Base-by-base conservation (phyloP, 2,329 filamentous ascomycete genomes). In the Parastagonospora nodorum region DNA sequence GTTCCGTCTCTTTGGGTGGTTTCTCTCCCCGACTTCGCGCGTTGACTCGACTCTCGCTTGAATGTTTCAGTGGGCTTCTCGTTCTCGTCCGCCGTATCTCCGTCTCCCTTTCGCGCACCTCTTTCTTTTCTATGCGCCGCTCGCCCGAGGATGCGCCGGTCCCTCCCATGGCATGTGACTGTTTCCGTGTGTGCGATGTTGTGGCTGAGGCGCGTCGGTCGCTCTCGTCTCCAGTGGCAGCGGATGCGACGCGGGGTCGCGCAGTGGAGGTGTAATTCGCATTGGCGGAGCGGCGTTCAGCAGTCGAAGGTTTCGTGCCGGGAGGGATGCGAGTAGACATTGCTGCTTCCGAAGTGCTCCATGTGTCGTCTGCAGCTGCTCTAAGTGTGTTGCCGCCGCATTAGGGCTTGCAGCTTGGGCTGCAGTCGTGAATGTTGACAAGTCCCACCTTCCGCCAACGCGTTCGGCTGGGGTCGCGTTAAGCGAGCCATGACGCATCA, bases 201-300 rank as follows among this genome's bases (percentile, higher is more conserved):
- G 61, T 61, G 27, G 48, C 44, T 4, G 64, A 52, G 40, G 48
- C 56, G 42, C 62, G 65, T 6, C 61, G 59, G 51, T 65, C 66
- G 45, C 68, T 60, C 29, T 72, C 68, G 51, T 73, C 69, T 45
- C 60, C 64, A 16, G 54, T 48, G 37, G 59, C 55, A 29, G 47
- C 47, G 32, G 69, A 69, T 39, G 68, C 57, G 42, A 68, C 71
- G 67, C 70, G 73, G 67, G 72, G 69, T 62, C 71, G 69, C 46
- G 71, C 55, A 28, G 64, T 62, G 32, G 70, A 66, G 33, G 67
- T 54, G 57, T 67, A 64, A 43, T 63, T 64, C 42, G 69, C 63
- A 57, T 66, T 61, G 48, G 68, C 60, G 8, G 69, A 58, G 45
- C 68, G 68, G 37, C 65, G 58, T 19, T 74, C 72, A 63, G 65